A percentile compares a stretch with the other conserved stretches of the same genome.
These are phyloP conservation scores for Aechmea fasciata DNA, from an alignment of 176 grass and related monocot genomes.

Conservation along the genomic window DNA sequence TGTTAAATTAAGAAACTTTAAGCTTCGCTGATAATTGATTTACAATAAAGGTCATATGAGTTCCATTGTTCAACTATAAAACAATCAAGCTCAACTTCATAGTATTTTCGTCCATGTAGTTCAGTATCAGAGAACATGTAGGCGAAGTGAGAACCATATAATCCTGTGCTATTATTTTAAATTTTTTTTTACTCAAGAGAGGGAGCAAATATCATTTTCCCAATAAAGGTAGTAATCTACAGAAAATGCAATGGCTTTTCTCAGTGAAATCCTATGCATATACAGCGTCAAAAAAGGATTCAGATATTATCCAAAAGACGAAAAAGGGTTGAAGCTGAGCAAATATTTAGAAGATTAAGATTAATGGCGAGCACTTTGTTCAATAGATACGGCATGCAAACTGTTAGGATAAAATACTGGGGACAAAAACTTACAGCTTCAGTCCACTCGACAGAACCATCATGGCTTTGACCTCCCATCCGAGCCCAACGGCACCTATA, in stretches of 20 bases:
- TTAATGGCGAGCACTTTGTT: neutral
- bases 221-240: neutral
- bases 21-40: too few species aligned
- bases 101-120: too few species aligned
- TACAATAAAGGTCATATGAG: too few species aligned
- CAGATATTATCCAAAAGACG: neutral
- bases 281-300: neutral
- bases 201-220: neutral
- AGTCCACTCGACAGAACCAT: conserved; percentile 76
- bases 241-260: too few species aligned
- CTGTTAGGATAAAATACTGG: conserved; percentile 12
- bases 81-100: too few species aligned
- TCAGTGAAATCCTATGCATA: neutral
- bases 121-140: neutral
- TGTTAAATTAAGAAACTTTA: too few species aligned
- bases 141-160: neutral
- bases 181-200: neutral
- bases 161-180: neutral
- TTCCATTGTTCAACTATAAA: too few species aligned
- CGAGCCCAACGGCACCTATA: conserved; percentile 79
- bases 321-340: neutral
- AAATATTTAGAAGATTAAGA: neutral
- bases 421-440: conserved; percentile 53
- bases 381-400: neutral
- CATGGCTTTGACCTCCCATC: conserved; percentile 80